These are phyloP conservation scores for Candida manassasensis DNA, from an alignment of 805 yeast species.

Conservation along the genomic window DNA sequence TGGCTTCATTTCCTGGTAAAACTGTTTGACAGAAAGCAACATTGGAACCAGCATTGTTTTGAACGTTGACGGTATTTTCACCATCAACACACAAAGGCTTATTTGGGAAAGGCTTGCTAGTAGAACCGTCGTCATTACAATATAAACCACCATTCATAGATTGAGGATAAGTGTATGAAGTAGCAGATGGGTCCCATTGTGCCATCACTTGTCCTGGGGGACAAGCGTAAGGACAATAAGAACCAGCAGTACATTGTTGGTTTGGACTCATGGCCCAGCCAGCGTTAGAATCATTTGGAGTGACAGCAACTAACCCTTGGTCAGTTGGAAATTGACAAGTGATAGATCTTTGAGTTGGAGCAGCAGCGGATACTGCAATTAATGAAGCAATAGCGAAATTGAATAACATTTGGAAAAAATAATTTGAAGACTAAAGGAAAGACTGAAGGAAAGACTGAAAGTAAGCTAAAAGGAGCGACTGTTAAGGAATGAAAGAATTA, in stretches of 20 bases:
- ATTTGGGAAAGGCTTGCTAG: slow-evolving; percentile 56
- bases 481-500: slow-evolving; percentile 3
- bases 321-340: slow-evolving; percentile 63
- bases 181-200: slow-evolving; percentile 80
- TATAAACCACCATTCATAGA: slow-evolving; percentile 80
- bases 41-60: slow-evolving; percentile 49
- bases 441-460: not conserved
- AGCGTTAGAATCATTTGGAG: slow-evolving; percentile 51
- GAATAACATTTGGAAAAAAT: slow-evolving; percentile 1
- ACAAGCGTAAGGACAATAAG: slow-evolving; percentile 89
- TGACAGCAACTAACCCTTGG: slow-evolving; percentile 66
- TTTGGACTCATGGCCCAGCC: slow-evolving; percentile 89
- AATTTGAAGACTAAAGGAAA: slow-evolving; percentile 1
- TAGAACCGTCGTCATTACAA: slow-evolving; percentile 67
- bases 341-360: slow-evolving; percentile 4
- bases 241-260: slow-evolving; percentile 67
- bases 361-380: slow-evolving; percentile 3
- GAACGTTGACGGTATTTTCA: slow-evolving; percentile 63
- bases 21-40: slow-evolving; percentile 93
- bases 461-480: slow-evolving; percentile 1
- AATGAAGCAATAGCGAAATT: slow-evolving; percentile 4
- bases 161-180: slow-evolving; percentile 69
- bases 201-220: slow-evolving; percentile 82
- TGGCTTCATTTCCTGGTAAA: slow-evolving; percentile 90
- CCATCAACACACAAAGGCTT: slow-evolving; percentile 72